Base-by-base conservation (phyloP, 805 yeast species). In the Kluyveromyces lactis region DNA sequence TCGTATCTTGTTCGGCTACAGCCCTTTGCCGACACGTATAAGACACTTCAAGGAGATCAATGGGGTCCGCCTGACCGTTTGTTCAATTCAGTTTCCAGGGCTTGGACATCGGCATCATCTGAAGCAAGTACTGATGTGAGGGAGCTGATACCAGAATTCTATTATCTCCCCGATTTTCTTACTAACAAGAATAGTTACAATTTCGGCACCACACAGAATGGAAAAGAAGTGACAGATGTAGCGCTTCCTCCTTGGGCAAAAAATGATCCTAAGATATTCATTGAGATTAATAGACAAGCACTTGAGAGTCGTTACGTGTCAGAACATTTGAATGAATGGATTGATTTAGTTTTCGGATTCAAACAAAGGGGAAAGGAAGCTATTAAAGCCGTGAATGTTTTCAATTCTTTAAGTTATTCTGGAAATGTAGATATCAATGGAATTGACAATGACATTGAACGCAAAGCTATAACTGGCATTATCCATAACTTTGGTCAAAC, bases 401-500 rank as follows among this genome's bases (percentile, higher is more conserved):
- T 85, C 60, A 92, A 86, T 59, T 84, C 80, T 55, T 66, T 83
- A 46, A 84, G 95, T 41, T 86, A 86, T 53, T 81, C 81, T 39
- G 95, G 95, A 2, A 85, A 89, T 0, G 79, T 84, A 15, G 77
- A 86, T 54, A 62, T 86, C 39, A 95, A 85, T 44, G 69, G 69
- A 17, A 80, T 86, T 41, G 69, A 74, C 43, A 89, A 86, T 53
- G 86, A 78, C 27, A 69, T 72, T 44, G 95, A 86, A 58, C 71
- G 79, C 46, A 67, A 77, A 28, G 90, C 95, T 1, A 70, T 82
- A 2, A 81, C 86, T 17, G 89, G 95, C 1, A 82, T 83, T 49
- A 86, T 86, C 38, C 92, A 87, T 55, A 86, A 86, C 58, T 86
- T 86, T 67, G 96, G 96, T 0, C 96, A 86, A 55, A 86, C 95